Conservation (phyloP, 2,329 filamentous ascomycete species). For the Pseudogymnoascus verrucosus region DNA sequence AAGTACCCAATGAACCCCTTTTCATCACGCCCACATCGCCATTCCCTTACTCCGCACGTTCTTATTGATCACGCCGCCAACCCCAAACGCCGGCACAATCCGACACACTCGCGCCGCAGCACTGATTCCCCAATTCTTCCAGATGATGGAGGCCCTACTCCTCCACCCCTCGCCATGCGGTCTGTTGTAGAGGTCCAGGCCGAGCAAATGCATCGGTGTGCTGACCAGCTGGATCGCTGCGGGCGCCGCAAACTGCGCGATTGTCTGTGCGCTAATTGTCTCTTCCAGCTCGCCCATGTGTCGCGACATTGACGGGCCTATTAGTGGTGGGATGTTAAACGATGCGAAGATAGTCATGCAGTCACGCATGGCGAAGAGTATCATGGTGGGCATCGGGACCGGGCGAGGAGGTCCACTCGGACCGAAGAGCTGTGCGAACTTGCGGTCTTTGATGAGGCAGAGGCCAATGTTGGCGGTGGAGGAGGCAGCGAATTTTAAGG, state of each 20-base stretch:
- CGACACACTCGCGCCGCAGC: slow-evolving; percentile 69
- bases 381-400: slow-evolving; percentile 64
- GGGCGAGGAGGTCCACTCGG: slow-evolving; percentile 44
- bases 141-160: slow-evolving; percentile 60
- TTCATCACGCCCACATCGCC: slow-evolving; percentile 41
- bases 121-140: slow-evolving; percentile 68
- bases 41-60: slow-evolving; percentile 62
- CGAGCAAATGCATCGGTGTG: slow-evolving; percentile 78
- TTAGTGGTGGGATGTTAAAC: slow-evolving; percentile 78
- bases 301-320: slow-evolving; percentile 60
- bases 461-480: slow-evolving; percentile 76
- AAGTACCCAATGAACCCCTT: neutral
- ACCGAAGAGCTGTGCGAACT: slow-evolving; percentile 77
- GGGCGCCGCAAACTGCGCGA: slow-evolving; percentile 74
- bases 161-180: slow-evolving; percentile 34
- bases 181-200: slow-evolving; percentile 74
- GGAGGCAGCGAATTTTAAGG: slow-evolving; percentile 73
- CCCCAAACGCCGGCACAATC: slow-evolving; percentile 81
- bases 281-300: slow-evolving; percentile 45
- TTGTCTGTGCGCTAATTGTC: slow-evolving; percentile 44
- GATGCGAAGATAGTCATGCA: slow-evolving; percentile 84
- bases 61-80: slow-evolving; percentile 79
- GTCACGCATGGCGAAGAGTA: slow-evolving; percentile 74
- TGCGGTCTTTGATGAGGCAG: slow-evolving; percentile 83
- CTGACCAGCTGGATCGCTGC: slow-evolving; percentile 70